phyloP scores from a whole-genome alignment of 805 yeast species.

The Candida hispaniensis region DNA sequence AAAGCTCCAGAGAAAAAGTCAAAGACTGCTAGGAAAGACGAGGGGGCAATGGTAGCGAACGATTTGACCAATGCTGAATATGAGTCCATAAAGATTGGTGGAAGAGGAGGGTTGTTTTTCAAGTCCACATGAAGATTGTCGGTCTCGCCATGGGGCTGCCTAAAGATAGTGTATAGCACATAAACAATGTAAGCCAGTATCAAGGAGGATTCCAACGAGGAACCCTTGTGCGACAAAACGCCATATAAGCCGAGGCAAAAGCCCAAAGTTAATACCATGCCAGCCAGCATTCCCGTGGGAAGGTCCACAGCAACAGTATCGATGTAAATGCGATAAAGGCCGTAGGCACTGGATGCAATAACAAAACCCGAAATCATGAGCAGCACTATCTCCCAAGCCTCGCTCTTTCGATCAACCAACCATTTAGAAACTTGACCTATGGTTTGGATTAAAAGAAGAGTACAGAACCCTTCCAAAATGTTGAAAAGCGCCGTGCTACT shows the following conservation, averaged over 20 bases:
- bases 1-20: conserved; percentile 40
- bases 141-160: conserved; percentile 40
- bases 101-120: conserved; percentile 25
- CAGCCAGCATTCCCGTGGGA: conserved; percentile 70
- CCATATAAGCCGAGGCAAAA: conserved; percentile 46
- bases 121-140: neutral
- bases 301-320: conserved; percentile 49
- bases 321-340: conserved; percentile 65
- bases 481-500: conserved; percentile 87
- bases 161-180: conserved; percentile 86
- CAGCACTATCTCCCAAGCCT: conserved; percentile 67
- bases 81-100: conserved; percentile 32
- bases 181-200: conserved; percentile 86
- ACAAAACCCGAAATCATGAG: conserved; percentile 63
- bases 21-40: conserved; percentile 32
- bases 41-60: conserved; percentile 32
- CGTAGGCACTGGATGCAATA: conserved; percentile 65
- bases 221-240: conserved; percentile 69
- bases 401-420: conserved; percentile 52
- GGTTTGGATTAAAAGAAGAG: conserved; percentile 84
- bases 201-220: conserved; percentile 81
- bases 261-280: conserved; percentile 75
- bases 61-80: conserved; percentile 30
- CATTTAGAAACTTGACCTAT: conserved; percentile 73
- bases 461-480: conserved; percentile 84